Conservation (phyloP, 345 rosid species). For the Zanthoxylum bungeanum region DNA sequence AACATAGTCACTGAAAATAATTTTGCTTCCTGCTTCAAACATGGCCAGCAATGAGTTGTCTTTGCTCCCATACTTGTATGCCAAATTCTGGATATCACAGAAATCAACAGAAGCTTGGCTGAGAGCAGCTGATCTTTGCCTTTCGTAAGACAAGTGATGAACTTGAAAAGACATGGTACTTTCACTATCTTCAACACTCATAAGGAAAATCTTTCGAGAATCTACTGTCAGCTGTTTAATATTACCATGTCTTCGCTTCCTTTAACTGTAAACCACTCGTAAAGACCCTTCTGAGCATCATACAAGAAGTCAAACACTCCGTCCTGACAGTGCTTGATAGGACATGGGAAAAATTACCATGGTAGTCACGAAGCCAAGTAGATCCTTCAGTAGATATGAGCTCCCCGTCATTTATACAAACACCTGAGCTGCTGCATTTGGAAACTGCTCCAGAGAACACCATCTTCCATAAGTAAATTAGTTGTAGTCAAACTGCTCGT, state of each 20-base stretch:
- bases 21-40: constrained; percentile 93
- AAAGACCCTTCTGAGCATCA: constrained; percentile 74
- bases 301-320: constrained; percentile 55
- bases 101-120: no score
- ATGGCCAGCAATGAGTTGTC: constrained; percentile 73
- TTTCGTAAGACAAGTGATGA: no score
- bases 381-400: constrained; percentile 62
- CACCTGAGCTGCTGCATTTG: constrained; percentile 75
- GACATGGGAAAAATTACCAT: constrained; percentile 67
- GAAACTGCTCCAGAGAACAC: constrained; percentile 33
- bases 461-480: constrained; percentile 60
- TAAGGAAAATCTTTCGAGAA: constrained; percentile 54
- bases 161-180: constrained; percentile 33
- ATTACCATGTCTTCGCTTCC: constrained; percentile 69
- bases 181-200: constrained; percentile 35
- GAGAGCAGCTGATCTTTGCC: no score
- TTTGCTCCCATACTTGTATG: no score
- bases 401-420: constrained; percentile 57
- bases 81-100: no score
- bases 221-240: constrained; percentile 70
- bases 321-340: constrained; percentile 38
- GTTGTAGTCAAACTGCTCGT: constrained; percentile 75
- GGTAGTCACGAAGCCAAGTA: constrained; percentile 70
- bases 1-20: constrained; percentile 89
- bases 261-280: constrained; percentile 74